These are phyloP conservation scores for Colletotrichum zoysiae DNA, from an alignment of 2,329 filamentous ascomycete species.

Conservation along the genomic window DNA sequence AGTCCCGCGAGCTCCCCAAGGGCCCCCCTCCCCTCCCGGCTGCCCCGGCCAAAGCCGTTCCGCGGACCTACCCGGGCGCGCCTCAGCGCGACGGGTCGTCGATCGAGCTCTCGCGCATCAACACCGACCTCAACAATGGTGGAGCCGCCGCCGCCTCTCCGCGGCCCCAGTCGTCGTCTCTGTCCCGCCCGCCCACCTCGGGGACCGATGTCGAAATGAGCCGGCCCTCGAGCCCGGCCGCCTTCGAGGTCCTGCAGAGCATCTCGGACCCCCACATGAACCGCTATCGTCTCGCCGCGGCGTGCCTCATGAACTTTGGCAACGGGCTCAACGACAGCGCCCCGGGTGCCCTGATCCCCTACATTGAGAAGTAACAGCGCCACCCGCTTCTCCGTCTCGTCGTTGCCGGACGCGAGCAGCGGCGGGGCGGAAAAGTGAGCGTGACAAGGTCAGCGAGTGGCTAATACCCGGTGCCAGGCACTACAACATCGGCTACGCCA, in stretches of 20 bases:
- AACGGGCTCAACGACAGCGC: conserved; percentile 82
- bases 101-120: conserved; percentile 48
- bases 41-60: conserved; percentile 52
- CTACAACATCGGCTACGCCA: conserved; percentile 81
- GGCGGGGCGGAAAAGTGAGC: not conserved
- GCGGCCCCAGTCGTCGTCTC: conserved; percentile 19
- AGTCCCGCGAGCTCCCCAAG: conserved; percentile 44
- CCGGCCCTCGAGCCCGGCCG: conserved; percentile 61
- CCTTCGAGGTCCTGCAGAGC: conserved; percentile 64
- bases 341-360: conserved; percentile 83
- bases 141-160: not conserved
- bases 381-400: conserved; percentile 38
- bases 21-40: conserved; percentile 44
- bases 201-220: conserved; percentile 64
- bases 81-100: conserved; percentile 48
- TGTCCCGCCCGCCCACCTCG: conserved; percentile 14
- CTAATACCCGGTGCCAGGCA: conserved; percentile 54
- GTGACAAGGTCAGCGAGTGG: not conserved
- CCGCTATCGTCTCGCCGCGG: conserved; percentile 74
- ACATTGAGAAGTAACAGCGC: conserved; percentile 72
- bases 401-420: not conserved
- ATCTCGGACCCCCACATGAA: conserved; percentile 75
- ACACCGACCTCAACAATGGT: conserved; percentile 17
- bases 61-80: conserved; percentile 56
- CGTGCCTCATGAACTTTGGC: conserved; percentile 74